Evolutionary conservation across 768 basidiomycete species (phyloP).

Genomic region (Naematelia encephala): DNA sequence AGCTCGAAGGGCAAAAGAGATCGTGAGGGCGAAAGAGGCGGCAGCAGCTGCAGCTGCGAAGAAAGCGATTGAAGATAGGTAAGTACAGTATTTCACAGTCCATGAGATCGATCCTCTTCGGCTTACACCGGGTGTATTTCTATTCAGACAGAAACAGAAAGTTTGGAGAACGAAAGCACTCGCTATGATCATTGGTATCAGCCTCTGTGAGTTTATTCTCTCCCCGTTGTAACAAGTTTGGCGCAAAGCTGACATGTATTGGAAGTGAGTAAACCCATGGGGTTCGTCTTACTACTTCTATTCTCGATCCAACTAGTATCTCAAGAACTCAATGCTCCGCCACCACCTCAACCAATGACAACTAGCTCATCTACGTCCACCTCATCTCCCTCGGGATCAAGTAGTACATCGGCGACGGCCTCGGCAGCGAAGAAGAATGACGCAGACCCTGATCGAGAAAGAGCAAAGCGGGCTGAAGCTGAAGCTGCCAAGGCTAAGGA

Average conservation of each 20-base stretch:
- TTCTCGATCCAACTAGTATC: conserved; percentile 41
- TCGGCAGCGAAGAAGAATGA: background rate
- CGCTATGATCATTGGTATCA: conserved; percentile 45
- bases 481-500: background rate
- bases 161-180: conserved; percentile 40
- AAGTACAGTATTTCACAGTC: conserved; percentile 5
- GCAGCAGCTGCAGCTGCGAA: conserved; percentile 5
- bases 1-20: conserved; percentile 8
- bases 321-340: conserved; percentile 34
- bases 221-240: background rate
- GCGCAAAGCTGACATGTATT: background rate
- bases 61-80: conserved; percentile 26
- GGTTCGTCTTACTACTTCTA: conserved; percentile 35
- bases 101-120: background rate
- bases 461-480: background rate
- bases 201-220: conserved; percentile 32
- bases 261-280: conserved; percentile 34
- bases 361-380: conserved; percentile 10
- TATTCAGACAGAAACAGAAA: conserved; percentile 41
- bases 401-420: background rate
- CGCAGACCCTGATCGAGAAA: background rate
- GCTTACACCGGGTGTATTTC: too few species aligned
- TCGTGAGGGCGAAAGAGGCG: conserved; percentile 4
- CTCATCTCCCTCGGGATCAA: background rate
- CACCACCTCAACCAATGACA: conserved; percentile 2